phyloP scores from a whole-genome alignment of 1,284 basidiomycete genomes.

The Neotropicomus parvogracilis region DNA sequence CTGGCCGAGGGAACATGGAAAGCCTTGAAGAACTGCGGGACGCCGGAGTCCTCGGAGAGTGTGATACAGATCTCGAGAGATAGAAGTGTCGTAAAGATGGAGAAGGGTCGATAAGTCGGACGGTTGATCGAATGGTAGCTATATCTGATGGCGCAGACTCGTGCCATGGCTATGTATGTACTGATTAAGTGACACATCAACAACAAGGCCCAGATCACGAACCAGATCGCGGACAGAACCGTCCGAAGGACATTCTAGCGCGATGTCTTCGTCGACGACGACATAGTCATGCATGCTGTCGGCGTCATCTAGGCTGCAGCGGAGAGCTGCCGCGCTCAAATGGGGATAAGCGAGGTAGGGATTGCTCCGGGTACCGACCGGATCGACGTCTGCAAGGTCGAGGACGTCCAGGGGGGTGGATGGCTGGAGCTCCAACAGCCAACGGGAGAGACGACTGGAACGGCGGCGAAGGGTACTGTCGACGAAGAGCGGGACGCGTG shows the following conservation, averaged over 20 bases:
- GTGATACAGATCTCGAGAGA: constrained; percentile 45
- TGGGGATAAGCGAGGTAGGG: constrained; percentile 57
- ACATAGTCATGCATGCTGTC: constrained; percentile 56
- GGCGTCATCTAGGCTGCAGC: constrained; percentile 29
- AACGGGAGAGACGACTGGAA: constrained; percentile 61
- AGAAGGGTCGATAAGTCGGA: constrained; percentile 44
- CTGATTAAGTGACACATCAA: constrained; percentile 18
- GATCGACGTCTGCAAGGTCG: constrained; percentile 27
- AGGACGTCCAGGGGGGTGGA: constrained; percentile 19
- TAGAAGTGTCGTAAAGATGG: constrained; percentile 55
- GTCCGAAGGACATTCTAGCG: constrained; percentile 25
- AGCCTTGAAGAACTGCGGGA: constrained; percentile 40
- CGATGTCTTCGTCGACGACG: constrained; percentile 38
- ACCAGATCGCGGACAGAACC: constrained; percentile 17
- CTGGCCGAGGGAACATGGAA: constrained; percentile 41
- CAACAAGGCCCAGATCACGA: constrained; percentile 12
- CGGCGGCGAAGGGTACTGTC: constrained; percentile 38
- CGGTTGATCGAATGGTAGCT: constrained; percentile 36
- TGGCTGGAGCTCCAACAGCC: constrained; percentile 62
- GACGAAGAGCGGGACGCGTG: constrained; percentile 10
- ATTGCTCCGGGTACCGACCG: constrained; percentile 36
- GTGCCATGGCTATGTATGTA: constrained; percentile 29
- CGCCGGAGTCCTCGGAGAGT: constrained; percentile 34
- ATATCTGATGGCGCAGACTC: constrained; percentile 38
- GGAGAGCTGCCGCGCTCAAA: constrained; percentile 32